These are phyloP conservation scores for Barnettozyma salicaria DNA, from an alignment of 805 yeast species.

Conservation along the genomic window DNA sequence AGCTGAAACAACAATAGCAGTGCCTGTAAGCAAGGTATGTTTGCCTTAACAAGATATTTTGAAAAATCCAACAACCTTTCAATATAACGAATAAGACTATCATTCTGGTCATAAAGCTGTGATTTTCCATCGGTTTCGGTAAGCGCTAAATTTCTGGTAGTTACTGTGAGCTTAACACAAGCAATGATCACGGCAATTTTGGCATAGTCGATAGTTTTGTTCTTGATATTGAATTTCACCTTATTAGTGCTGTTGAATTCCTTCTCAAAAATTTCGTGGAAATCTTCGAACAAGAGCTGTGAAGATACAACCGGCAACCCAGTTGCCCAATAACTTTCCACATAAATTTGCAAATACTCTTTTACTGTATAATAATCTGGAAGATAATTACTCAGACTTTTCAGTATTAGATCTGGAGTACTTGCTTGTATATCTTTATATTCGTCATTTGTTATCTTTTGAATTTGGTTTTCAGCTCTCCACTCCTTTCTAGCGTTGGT, in stretches of 20 bases:
- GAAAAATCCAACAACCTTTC: conserved; percentile 16
- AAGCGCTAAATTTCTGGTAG: conserved; percentile 6
- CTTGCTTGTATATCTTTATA: conserved; percentile 10
- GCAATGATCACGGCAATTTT: conserved; percentile 17
- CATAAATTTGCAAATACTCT: conserved; percentile 14
- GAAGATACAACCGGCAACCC: conserved; percentile 17
- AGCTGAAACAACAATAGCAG: conserved; percentile 14
- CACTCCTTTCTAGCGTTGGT: conserved; percentile 21
- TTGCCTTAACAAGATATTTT: conserved; percentile 8
- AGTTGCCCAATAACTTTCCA: conserved; percentile 16
- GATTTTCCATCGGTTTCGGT: conserved; percentile 1
- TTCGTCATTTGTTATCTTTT: conserved; percentile 7
- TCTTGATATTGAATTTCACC: conserved; percentile 7
- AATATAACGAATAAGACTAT: conserved; percentile 13
- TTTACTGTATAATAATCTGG: conserved; percentile 18
- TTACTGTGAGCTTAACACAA: conserved; percentile 6
- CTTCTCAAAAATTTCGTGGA: conserved; percentile 13
- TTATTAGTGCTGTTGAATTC: conserved; percentile 4
- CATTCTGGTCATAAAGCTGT: conserved; percentile 13
- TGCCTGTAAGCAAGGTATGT: conserved; percentile 22
- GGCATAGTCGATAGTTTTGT: conserved; percentile 18
- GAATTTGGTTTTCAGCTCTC: conserved; percentile 15
- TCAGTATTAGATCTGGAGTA: conserved; percentile 12
- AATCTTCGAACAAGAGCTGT: conserved; percentile 12
- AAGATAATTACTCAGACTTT: conserved; percentile 13